Conservation (phyloP, 2,329 filamentous ascomycete genomes). For the Botrytis squamosa region DNA sequence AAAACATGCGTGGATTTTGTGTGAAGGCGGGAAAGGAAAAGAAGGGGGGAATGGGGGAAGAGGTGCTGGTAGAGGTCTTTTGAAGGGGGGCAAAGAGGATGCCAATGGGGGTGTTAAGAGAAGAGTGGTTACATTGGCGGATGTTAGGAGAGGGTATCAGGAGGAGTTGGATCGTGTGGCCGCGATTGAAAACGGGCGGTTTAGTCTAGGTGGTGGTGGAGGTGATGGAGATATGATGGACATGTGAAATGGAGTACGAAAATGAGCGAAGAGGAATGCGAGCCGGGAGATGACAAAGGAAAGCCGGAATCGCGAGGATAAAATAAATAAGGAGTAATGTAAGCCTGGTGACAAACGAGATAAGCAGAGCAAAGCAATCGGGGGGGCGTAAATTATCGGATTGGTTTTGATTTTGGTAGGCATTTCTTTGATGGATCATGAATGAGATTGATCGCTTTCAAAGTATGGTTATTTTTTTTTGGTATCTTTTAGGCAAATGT, state of each 20-base stretch:
- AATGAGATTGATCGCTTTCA: constrained; percentile 8
- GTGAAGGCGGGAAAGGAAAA: constrained; percentile 44
- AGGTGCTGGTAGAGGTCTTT: neutral
- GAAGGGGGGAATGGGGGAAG: constrained; percentile 29
- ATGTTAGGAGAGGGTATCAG: constrained; percentile 86
- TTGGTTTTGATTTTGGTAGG: constrained; percentile 11
- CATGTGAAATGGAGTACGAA: constrained; percentile 30
- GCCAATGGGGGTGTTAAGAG: constrained; percentile 46
- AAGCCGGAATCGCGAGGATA: neutral
- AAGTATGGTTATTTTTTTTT: neutral
- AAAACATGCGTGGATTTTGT: constrained; percentile 77
- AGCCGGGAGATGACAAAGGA: neutral
- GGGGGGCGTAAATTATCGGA: constrained; percentile 1
- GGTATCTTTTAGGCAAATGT: constrained; percentile 4
- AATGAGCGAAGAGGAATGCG: neutral
- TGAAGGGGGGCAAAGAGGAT: neutral
- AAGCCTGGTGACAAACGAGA: neutral
- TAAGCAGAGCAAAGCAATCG: neutral
- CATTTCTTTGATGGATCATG: constrained; percentile 4
- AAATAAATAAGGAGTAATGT: neutral
- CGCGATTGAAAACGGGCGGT: constrained; percentile 85
- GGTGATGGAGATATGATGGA: constrained; percentile 45
- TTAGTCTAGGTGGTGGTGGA: constrained; percentile 62
- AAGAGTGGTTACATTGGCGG: constrained; percentile 79
- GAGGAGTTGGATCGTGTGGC: constrained; percentile 84